Evolutionary conservation across 768 basidiomycete species (phyloP), one percentile per base, ranked within the genome.

Genomic region (Lepiota venenata): DNA sequence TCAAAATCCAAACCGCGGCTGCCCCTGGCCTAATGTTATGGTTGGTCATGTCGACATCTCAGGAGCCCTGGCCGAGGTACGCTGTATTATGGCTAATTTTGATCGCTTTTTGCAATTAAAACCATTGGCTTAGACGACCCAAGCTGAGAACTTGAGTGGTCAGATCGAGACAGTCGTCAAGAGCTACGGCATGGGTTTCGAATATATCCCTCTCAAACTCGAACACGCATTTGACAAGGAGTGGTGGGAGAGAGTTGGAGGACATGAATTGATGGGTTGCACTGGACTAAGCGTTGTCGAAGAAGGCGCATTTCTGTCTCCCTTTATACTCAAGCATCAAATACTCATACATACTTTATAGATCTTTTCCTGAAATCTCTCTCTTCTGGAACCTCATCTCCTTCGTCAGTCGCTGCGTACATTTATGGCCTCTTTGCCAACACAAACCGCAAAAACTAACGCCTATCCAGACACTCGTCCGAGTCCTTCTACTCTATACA

Each of bases 141-240:
- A 62, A 56, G 82, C 87, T 61, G 72, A 77, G 58, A 29, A 71
- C 85, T 16, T 69, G 68, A 15, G 59, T 64, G 1, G 63, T 75
- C n/a, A 72, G 87, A 14, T 63, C 72, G 38, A 65, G 68, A n/a
- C 84, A 40, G 50, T 52, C 52, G 66, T 70, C 4, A 71, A 68
- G 32, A 70, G 22, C 14, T 51, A 59, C 18, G 55, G 56, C 25
- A 48, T 56, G 10, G 56, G 59, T 15, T 67, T 86, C 56, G 79
- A 83, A 18, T 85, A 88, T 54, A 63, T 88, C 35, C 74, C 83
- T 1, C 63, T 91, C 43, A 79, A 82, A 11, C 64, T 93, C 44
- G 88, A 92, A 66, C 78, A 89, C 65, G 88, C 87, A 1, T 93
- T 93, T 62, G 83, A 87, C 62, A 64, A 66, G 15, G 59, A 64